Conservation (phyloP, 805 yeast genomes). For the Vanderwaltozyma polyspora region DNA sequence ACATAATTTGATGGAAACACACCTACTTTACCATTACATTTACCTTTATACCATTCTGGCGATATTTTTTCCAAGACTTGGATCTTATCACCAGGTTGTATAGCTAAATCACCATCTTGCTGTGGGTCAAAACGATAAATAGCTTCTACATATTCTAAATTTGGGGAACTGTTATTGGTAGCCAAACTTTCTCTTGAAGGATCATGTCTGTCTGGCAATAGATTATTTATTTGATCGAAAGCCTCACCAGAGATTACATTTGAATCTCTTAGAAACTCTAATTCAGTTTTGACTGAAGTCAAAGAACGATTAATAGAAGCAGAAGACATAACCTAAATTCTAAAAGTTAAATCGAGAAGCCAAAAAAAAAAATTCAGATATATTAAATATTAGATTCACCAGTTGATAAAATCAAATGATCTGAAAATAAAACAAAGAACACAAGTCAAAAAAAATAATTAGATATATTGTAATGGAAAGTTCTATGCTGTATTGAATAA, state of each 20-base stretch:
- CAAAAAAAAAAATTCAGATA: too few relatives aligned
- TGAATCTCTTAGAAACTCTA: conserved; percentile 68
- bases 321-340: conserved; percentile 27
- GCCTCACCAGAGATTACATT: conserved; percentile 53
- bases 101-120: conserved; percentile 61
- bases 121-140: conserved; percentile 65
- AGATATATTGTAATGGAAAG: too few relatives aligned
- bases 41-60: conserved; percentile 88
- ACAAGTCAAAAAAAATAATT: too few relatives aligned
- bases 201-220: conserved; percentile 49
- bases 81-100: conserved; percentile 57
- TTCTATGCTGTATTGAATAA: too few relatives aligned
- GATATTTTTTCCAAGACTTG: conserved; percentile 63
- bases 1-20: conserved; percentile 90
- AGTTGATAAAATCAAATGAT: too few relatives aligned
- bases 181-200: conserved; percentile 15
- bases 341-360: neutral
- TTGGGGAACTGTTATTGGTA: conserved; percentile 1
- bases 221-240: conserved; percentile 36
- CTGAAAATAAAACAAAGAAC: too few relatives aligned
- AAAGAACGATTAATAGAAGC: conserved; percentile 70
- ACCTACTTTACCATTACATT: conserved; percentile 48
- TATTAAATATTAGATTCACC: too few relatives aligned
- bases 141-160: conserved; percentile 45
- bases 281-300: conserved; percentile 63